Evolutionary conservation across 2,329 filamentous ascomycete species (phyloP).

Genomic region (Xylariaceae sp.): DNA sequence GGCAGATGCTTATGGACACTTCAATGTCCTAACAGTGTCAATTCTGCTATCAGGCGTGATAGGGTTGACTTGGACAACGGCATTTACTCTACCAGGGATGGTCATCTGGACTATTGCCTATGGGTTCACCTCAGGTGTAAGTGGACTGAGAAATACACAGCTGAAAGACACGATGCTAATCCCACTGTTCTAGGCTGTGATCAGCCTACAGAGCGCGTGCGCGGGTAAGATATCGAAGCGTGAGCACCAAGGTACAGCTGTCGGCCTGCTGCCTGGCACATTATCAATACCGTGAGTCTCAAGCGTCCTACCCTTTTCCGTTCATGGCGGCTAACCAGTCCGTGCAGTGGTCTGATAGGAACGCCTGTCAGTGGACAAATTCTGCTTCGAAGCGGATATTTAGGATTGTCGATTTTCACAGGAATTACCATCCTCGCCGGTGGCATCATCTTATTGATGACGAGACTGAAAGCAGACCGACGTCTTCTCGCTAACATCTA

Average conservation of each 20-base stretch:
- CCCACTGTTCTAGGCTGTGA: constrained; percentile 32
- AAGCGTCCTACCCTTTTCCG: neutral
- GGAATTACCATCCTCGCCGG: constrained; percentile 35
- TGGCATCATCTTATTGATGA: constrained; percentile 17
- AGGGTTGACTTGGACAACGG: constrained; percentile 44
- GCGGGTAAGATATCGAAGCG: constrained; percentile 40
- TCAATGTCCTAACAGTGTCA: constrained; percentile 30
- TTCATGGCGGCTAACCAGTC: neutral
- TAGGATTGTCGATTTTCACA: constrained; percentile 39
- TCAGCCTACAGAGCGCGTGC: constrained; percentile 46
- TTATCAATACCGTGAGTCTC: constrained; percentile 41
- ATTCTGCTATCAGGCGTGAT: constrained; percentile 35
- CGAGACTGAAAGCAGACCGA: constrained; percentile 14
- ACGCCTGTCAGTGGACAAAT: constrained; percentile 42
- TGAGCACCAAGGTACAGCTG: constrained; percentile 38
- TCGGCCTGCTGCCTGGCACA: constrained; percentile 41
- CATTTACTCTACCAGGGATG: constrained; percentile 40
- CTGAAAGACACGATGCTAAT: too few relatives aligned
- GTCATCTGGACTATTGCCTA: constrained; percentile 40
- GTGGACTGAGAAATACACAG: too few relatives aligned
- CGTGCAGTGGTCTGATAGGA: constrained; percentile 37
- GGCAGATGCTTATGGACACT: constrained; percentile 28
- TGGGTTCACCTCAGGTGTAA: constrained; percentile 42
- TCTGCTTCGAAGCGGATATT: constrained; percentile 36
- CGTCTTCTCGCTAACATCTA: constrained; percentile 6